phyloP scores from a whole-genome alignment of 805 yeast species.

The Cyberlindnera misumaiensis region DNA sequence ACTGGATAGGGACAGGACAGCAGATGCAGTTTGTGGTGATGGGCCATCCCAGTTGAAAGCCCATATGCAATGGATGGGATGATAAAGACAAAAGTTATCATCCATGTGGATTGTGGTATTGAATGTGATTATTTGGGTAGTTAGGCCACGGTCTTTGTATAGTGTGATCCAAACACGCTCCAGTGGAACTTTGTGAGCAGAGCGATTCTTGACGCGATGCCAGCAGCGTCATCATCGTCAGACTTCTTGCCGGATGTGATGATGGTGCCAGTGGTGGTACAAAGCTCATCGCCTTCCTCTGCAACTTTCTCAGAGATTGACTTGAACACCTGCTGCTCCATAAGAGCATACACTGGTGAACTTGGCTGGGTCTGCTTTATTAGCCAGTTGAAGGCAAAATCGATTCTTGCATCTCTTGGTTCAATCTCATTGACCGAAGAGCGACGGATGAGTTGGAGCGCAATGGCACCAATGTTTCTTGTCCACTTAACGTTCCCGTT shows the following conservation, averaged over 20 bases:
- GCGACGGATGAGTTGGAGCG: conserved; percentile 56
- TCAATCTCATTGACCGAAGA: conserved; percentile 17
- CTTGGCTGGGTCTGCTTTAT: conserved; percentile 81
- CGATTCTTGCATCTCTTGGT: conserved; percentile 19
- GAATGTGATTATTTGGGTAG: background rate
- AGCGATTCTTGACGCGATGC: conserved; percentile 51
- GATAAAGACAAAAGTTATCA: too few species aligned
- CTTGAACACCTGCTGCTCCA: conserved; percentile 62
- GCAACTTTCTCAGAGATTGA: conserved; percentile 35
- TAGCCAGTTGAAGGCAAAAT: conserved; percentile 72
- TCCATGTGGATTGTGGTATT: too few species aligned
- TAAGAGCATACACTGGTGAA: conserved; percentile 65
- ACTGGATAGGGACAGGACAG: too few species aligned
- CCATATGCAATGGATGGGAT: background rate
- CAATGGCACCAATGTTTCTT: conserved; percentile 63
- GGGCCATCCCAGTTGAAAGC: background rate
- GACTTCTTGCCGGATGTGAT: conserved; percentile 18
- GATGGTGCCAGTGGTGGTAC: conserved; percentile 5
- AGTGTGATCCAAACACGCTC: conserved; percentile 74
- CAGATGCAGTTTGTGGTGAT: too few species aligned
- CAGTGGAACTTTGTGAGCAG: conserved; percentile 65
- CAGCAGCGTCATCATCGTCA: conserved; percentile 52
- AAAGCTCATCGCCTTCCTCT: conserved; percentile 10
- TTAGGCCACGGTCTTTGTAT: conserved; percentile 21
- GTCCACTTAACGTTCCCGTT: conserved; percentile 91